Evolutionary conservation across 352 stramenopile genomes (phyloP), one percentile per base, ranked within the genome.

Genomic region (Labyrinthula sp.): DNA sequence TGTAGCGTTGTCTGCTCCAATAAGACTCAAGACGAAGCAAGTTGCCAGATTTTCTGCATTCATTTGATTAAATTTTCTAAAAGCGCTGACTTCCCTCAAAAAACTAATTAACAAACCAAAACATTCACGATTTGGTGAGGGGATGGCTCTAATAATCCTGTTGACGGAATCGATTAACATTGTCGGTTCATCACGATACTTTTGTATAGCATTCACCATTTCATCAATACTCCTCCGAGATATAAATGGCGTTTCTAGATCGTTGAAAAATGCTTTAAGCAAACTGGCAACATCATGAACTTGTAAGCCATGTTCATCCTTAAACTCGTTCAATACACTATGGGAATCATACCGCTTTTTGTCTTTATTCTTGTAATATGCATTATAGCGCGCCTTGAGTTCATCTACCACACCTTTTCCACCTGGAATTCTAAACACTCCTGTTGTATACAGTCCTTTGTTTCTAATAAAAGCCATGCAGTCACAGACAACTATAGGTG

Each of bases 61-160:
- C 43, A 52, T 52, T 27, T 52, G 43, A 28, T 52, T 52, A 36
- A 35, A 24, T 4, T 47, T 3, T 18, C 47, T 36, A 36, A 52
- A 52, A 31, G 43, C 31, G 15, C 31, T 36, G 17, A 52, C 43
- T 22, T 52, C 43, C 21, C 43, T 31, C 2, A 52, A 22, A 28
- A 52, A 52, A 12, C 47, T 31, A n/a, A 52, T 4, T 9, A 52
- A 24, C 3, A 52, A 36, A 18, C 43, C 33, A 4, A 52, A 23
- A 17, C 43, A 52, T 36, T 52, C 43, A 20, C 35, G 30, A 36
- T 52, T 52, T 2, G 43, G 43, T 3, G 3, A 8, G 5, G 33
- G n/a, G 4, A 52, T 6, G n/a, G 33, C 33, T 14, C 24, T 25
- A 9, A 52, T 20, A 14, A 36, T 36, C 4, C 24, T 24, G 24